Evolutionary conservation across 352 stramenopile genomes (phyloP).

Genomic region (Pythium brachiatum): DNA sequence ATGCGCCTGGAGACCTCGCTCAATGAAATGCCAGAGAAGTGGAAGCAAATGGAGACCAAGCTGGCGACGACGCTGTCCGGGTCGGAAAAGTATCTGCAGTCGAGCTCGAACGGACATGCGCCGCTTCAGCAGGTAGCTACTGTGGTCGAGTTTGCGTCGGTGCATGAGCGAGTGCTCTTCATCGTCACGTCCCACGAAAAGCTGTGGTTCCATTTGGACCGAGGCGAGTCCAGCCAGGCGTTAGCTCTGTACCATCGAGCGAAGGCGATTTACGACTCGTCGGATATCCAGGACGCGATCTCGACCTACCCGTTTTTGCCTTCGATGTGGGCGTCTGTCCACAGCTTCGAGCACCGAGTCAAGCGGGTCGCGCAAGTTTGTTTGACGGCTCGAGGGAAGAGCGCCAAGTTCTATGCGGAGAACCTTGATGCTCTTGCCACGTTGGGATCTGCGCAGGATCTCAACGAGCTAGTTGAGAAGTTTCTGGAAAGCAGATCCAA

Average conservation of each 20-base stretch:
- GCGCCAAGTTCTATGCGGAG: constrained; percentile 57
- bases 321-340: constrained; percentile 61
- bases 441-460: constrained; percentile 29
- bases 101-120: constrained; percentile 4
- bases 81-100: constrained; percentile 13
- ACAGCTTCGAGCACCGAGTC: constrained; percentile 69
- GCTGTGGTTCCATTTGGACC: constrained; percentile 71
- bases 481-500: constrained; percentile 54
- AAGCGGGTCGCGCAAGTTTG: constrained; percentile 41
- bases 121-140: neutral
- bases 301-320: constrained; percentile 59
- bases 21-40: constrained; percentile 84
- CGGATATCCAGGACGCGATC: constrained; percentile 17
- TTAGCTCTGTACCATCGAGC: constrained; percentile 48
- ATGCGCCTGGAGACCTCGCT: constrained; percentile 76
- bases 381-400: constrained; percentile 50
- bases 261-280: constrained; percentile 28
- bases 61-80: constrained; percentile 33
- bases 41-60: constrained; percentile 57
- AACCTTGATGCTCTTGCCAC: constrained; percentile 55
- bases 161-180: constrained; percentile 43
- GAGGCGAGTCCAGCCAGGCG: constrained; percentile 51
- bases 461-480: constrained; percentile 36
- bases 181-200: constrained; percentile 57
- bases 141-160: neutral